Percentiles rank a stretch among this genome's conserved stretches.
phyloP scores from a whole-genome alignment of 768 basidiomycete genomes.

The Mrakia gelida region DNA sequence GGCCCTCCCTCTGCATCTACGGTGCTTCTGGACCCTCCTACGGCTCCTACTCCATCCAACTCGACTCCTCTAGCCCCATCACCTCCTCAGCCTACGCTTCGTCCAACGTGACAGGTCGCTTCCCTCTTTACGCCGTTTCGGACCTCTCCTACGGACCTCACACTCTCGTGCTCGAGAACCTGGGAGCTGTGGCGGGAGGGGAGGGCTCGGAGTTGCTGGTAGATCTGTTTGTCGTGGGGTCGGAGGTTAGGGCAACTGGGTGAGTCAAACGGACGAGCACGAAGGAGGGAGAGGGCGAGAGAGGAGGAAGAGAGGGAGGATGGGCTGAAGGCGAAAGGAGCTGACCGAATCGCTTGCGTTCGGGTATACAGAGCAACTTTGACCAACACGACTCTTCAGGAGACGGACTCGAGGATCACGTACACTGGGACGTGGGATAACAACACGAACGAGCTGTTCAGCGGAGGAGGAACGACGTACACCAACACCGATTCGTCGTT shows the following conservation, averaged over 20 bases:
- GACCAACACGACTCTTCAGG: slow-evolving; percentile 41
- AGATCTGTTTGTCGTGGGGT: slow-evolving; percentile 37
- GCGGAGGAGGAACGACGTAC: slow-evolving; percentile 40
- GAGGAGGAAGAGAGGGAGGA: too few relatives aligned
- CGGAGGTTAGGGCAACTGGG: slow-evolving; percentile 38
- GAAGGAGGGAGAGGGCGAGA: too few relatives aligned
- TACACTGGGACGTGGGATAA: slow-evolving; percentile 40
- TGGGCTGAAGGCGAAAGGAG: not conserved
- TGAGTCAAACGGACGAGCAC: slow-evolving; percentile 21
- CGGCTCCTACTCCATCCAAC: slow-evolving; percentile 36
- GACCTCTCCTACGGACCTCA: not conserved
- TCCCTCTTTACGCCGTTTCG: not conserved
- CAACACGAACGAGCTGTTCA: slow-evolving; percentile 39
- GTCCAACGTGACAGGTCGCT: slow-evolving; percentile 15
- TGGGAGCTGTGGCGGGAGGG: not conserved
- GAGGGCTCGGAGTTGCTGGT: slow-evolving; percentile 11
- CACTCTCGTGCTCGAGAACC: not conserved
- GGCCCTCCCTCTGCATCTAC: slow-evolving; percentile 38
- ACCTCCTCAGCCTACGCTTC: slow-evolving; percentile 33
- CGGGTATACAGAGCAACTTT: slow-evolving; percentile 34
- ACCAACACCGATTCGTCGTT: slow-evolving; percentile 37
- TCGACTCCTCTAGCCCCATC: slow-evolving; percentile 34
- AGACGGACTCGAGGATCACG: slow-evolving; percentile 34
- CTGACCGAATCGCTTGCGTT: too few relatives aligned
- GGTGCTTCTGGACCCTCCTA: slow-evolving; percentile 36